Evolutionary conservation across 768 basidiomycete species (phyloP).

Genomic region (Fistulinella prunicolor): DNA sequence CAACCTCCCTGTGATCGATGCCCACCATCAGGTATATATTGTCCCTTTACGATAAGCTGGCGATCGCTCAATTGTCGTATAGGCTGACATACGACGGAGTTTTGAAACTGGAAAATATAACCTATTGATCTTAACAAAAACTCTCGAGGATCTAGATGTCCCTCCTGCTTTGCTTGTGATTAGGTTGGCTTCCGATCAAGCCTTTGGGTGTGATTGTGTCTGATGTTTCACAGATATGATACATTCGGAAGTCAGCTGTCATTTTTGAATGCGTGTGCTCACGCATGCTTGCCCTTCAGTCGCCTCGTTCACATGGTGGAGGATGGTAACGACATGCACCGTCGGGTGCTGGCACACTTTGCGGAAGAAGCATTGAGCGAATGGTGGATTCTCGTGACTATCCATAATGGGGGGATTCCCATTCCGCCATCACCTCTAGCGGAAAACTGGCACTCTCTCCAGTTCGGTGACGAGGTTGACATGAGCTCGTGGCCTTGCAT

Average conservation of each 20-base stretch:
- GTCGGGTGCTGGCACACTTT: conserved; percentile 46
- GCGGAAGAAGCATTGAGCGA: conserved; percentile 40
- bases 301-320: conserved; percentile 65
- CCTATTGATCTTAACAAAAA: conserved; percentile 58
- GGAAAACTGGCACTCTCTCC: conserved; percentile 41
- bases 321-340: conserved; percentile 53
- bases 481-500: conserved; percentile 38
- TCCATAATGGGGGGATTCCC: conserved; percentile 31
- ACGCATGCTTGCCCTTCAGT: conserved; percentile 44
- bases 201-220: neutral
- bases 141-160: conserved; percentile 57
- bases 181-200: conserved; percentile 40
- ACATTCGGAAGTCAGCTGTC: conserved; percentile 58
- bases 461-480: conserved; percentile 43
- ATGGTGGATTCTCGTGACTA: conserved; percentile 51
- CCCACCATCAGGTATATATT: conserved; percentile 33
- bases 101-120: conserved; percentile 60
- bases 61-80: conserved; percentile 4
- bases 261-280: conserved; percentile 51
- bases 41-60: neutral
- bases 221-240: conserved; percentile 34
- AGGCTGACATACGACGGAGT: conserved; percentile 48
- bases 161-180: conserved; percentile 58
- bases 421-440: conserved; percentile 45
- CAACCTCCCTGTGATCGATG: conserved; percentile 32